Conservation (phyloP, 2,329 filamentous ascomycete species). For the Paracoccidioides brasiliensis region DNA sequence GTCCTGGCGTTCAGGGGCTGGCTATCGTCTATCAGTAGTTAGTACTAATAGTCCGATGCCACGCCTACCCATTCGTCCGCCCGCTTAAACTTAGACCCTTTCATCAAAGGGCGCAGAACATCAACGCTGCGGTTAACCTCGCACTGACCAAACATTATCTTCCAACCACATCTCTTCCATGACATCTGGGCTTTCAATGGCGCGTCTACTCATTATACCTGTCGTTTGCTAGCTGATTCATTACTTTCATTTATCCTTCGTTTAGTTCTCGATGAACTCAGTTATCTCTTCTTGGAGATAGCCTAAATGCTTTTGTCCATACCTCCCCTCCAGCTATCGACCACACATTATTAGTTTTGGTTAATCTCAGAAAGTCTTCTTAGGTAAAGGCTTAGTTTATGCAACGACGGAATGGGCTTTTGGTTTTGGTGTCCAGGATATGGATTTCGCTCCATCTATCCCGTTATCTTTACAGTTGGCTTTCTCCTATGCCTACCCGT, state of each 20-base stretch:
- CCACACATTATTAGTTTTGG: background rate
- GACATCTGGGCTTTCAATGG: background rate
- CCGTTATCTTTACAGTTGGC: conserved; percentile 1
- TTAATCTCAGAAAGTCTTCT: background rate
- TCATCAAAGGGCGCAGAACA: background rate
- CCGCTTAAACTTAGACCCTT: too few relatives aligned
- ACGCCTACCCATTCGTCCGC: too few relatives aligned
- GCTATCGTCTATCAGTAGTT: background rate
- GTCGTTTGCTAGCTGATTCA: background rate
- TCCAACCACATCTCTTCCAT: background rate
- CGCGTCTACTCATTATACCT: background rate
- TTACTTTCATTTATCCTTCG: background rate
- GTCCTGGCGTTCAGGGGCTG: background rate
- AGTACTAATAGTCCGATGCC: too few relatives aligned
- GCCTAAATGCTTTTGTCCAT: background rate
- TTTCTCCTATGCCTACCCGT: conserved; percentile 13
- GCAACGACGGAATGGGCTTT: background rate
- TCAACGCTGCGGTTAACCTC: background rate
- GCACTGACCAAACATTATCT: background rate
- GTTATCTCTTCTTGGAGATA: background rate
- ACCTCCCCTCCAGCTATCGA: background rate
- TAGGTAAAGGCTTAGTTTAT: background rate
- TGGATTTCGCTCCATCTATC: conserved; percentile 1
- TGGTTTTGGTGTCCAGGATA: background rate
- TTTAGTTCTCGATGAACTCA: background rate